These are phyloP conservation scores for Coniochaeta ligniaria DNA, from an alignment of 2,329 filamentous ascomycete species.

Conservation along the genomic window DNA sequence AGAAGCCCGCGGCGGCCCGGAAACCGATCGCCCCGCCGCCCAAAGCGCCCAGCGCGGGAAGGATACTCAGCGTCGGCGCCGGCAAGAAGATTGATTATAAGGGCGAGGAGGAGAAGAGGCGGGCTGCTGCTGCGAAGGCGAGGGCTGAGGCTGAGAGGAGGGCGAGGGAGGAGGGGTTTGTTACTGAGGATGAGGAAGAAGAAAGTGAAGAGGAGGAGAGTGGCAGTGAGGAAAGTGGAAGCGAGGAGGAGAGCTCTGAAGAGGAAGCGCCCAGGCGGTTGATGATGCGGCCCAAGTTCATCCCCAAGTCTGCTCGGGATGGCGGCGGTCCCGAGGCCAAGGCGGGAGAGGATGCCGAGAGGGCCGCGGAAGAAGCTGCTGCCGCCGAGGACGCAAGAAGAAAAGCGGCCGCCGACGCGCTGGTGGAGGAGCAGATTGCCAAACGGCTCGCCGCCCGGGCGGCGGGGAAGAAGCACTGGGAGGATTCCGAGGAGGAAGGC, in stretches of 20 bases:
- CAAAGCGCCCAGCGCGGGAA: slow-evolving; percentile 48
- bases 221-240: slow-evolving; percentile 25
- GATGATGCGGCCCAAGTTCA: slow-evolving; percentile 58
- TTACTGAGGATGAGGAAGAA: slow-evolving; percentile 43
- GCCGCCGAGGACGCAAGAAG: slow-evolving; percentile 39
- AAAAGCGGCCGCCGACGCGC: slow-evolving; percentile 65
- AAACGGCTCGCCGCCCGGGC: slow-evolving; percentile 70
- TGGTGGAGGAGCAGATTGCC: slow-evolving; percentile 84
- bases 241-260: slow-evolving; percentile 32
- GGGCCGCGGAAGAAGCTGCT: slow-evolving; percentile 18
- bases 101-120: slow-evolving; percentile 37
- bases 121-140: slow-evolving; percentile 36
- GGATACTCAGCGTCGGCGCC: slow-evolving; percentile 41
- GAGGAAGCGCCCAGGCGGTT: slow-evolving; percentile 49
- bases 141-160: slow-evolving; percentile 36
- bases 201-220: slow-evolving; percentile 28
- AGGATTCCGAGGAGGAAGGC: slow-evolving; percentile 56
- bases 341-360: slow-evolving; percentile 26
- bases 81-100: slow-evolving; percentile 44
- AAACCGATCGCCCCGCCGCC: slow-evolving; percentile 44
- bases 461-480: slow-evolving; percentile 79
- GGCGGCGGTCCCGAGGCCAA: slow-evolving; percentile 20
- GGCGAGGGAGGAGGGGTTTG: slow-evolving; percentile 55
- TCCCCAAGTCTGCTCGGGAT: slow-evolving; percentile 50
- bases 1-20: slow-evolving; percentile 6